Evolutionary conservation across 306 rosid species (phyloP), one percentile per base, ranked within the genome.

Genomic region (Cucurbita argyrosperma): DNA sequence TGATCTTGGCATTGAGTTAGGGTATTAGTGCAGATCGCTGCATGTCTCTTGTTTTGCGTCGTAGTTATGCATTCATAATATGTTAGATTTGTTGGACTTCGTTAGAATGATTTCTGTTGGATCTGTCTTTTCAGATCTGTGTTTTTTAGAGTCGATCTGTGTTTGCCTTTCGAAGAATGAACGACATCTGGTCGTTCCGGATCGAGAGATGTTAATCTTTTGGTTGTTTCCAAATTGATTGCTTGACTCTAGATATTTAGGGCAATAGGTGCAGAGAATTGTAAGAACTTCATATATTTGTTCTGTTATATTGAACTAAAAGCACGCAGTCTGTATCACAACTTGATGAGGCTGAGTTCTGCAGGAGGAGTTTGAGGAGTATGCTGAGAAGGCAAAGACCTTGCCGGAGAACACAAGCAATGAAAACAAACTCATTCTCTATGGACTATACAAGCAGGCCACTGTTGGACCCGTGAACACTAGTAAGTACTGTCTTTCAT

Each of bases 281-380:
- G 6, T 66, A 45, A 66, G 18, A 66, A 42, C 30, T 49, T 6
- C 13, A 14, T 8, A 50, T 49, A 8, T 15, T 8, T 70, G 14
- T n/a, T 42, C 8, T 70, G 6, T 70, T 70, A 39, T 14, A 50
- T 4, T 21, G 43, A 47, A 15, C 14, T 68, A 13, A 70, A 46
- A 30, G 15, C 16, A 30, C 16, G 39, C 51, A 21, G 46, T 70
- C 10, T 49, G 45, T 47, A 57, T 35, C 55, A 53, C 15, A 18
- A 54, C 23, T 75, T 75, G 11, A 75, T n/a, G 47, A n/a, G 42
- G 30, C 49, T 75, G 10, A 43, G 38, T 76, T n/a, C 15, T 85
- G 82, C 88, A 95, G 99, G 99, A 89, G 83, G 99, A 95, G 47
- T 95, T 95, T 85, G 97, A 89, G 77, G 82, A 88, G 76, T 12